Conservation (phyloP, 2,329 filamentous ascomycete genomes). For the Dactylellina sp. region DNA sequence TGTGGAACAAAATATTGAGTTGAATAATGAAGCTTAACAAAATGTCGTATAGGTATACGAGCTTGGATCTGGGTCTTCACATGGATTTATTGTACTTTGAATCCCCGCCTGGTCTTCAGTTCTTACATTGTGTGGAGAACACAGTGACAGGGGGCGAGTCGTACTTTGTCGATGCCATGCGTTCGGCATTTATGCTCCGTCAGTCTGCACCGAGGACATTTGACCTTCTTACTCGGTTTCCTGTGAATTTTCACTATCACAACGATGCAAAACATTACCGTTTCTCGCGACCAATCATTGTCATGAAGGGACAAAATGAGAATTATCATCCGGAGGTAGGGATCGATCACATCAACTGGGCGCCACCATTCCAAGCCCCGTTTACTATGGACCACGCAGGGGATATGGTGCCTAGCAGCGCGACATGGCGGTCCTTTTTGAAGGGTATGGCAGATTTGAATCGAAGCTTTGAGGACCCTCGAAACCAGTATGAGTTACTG, state of each 20-base stretch:
- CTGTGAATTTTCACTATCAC: slow-evolving; percentile 75
- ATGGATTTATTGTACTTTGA: slow-evolving; percentile 92
- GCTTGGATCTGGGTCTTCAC: slow-evolving; percentile 83
- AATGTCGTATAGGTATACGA: slow-evolving; percentile 72
- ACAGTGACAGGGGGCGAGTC: slow-evolving; percentile 83
- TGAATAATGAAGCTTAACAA: background rate
- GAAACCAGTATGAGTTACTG: slow-evolving; percentile 76
- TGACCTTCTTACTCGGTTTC: slow-evolving; percentile 64
- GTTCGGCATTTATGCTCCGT: slow-evolving; percentile 68
- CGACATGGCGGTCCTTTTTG: slow-evolving; percentile 65
- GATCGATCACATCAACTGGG: slow-evolving; percentile 72
- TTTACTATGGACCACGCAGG: slow-evolving; percentile 62
- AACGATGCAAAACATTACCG: slow-evolving; percentile 75
- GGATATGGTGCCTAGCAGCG: slow-evolving; percentile 27
- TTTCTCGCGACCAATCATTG: slow-evolving; percentile 70
- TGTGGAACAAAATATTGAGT: slow-evolving; percentile 57
- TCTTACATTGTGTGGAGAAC: slow-evolving; percentile 89
- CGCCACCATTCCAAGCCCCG: slow-evolving; percentile 80
- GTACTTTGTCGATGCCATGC: slow-evolving; percentile 82
- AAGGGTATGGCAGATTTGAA: slow-evolving; percentile 39
- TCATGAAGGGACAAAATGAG: slow-evolving; percentile 61
- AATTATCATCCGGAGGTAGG: slow-evolving; percentile 59
- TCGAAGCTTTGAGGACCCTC: slow-evolving; percentile 68
- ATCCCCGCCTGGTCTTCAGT: slow-evolving; percentile 81
- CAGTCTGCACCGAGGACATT: slow-evolving; percentile 60